Base-by-base conservation (phyloP, 2,329 filamentous ascomycete species). In the Stagonosporopsis cucurbitacearum region DNA sequence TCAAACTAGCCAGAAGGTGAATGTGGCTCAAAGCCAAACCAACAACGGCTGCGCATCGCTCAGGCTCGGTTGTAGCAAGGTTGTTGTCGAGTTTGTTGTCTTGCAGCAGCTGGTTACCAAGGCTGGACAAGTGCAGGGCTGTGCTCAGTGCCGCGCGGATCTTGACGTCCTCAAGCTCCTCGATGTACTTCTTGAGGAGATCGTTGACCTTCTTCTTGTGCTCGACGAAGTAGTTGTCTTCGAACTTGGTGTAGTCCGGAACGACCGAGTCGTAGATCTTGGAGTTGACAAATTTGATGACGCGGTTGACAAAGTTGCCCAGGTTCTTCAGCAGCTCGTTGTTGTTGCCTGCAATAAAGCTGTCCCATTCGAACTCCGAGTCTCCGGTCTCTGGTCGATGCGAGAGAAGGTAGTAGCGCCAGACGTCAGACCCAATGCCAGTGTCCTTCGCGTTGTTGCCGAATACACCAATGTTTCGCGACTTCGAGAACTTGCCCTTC, bases 371-470 rank as follows among this genome's bases (percentile, higher is more conserved):
- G 74, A 96, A 96, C 71, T 96, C 90, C 0, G 91, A 89, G 72
- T 97, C 93, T 47, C 89, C 86, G 11, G 88, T 89, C 76, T 97
- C 93, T 0, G 93, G 93, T 53, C 93, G 86, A 74, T 90, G 88
- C 40, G 92, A 89, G 33, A 96, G 82, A 20, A 97, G 85, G 79
- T 95, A 96, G 78, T 94, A 96, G 64, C 93, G 84, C 91, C 92
- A 97, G n/a, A 97, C 91, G 60, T 94, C 91, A 0, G 92, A 82
- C 15, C 89, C 85, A 17, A 97, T 84, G 19, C 92, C 92, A 8
- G 92, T 96, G 51, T 96, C 88, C 77, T 90, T 89, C 42, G 91
- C 93, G 68, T 90, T 92, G 78, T 91, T 93, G 46, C 93, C 93
- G 70, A 97, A 97, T 1, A 97, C 93, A 68, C 93, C 93, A 33